Evolutionary conservation across 169 alveolate species (phyloP).

Genomic region (Prorocentrum cordatum): DNA sequence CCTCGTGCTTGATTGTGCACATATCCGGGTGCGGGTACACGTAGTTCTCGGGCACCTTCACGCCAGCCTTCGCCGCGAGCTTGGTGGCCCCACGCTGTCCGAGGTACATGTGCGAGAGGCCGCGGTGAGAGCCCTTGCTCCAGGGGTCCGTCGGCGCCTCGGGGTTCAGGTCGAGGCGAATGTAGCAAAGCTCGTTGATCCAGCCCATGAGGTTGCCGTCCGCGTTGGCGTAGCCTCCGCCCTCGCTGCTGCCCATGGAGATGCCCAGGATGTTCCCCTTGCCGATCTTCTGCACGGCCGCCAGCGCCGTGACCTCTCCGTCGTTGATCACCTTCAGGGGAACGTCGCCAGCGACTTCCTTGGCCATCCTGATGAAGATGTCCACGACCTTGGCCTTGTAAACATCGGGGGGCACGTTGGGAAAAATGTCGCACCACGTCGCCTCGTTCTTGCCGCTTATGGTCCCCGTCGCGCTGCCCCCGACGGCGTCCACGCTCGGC

Average conservation of each 20-base stretch:
- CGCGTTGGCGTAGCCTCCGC: slow-evolving; percentile 58
- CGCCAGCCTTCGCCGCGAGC: slow-evolving; percentile 60
- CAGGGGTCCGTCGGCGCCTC: slow-evolving; percentile 69
- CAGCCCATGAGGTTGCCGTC: slow-evolving; percentile 55
- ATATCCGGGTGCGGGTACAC: slow-evolving; percentile 59
- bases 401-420: slow-evolving; percentile 47
- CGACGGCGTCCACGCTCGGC: slow-evolving; percentile 44
- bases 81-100: slow-evolving; percentile 32
- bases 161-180: slow-evolving; percentile 51
- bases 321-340: slow-evolving; percentile 63
- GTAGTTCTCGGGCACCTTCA: slow-evolving; percentile 13
- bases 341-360: slow-evolving; percentile 59
- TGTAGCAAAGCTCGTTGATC: slow-evolving; percentile 62
- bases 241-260: slow-evolving; percentile 48
- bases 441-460: slow-evolving; percentile 55
- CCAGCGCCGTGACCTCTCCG: slow-evolving; percentile 52
- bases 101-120: slow-evolving; percentile 52
- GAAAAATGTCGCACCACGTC: slow-evolving; percentile 68
- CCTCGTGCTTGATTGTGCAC: slow-evolving; percentile 66
- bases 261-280: slow-evolving; percentile 59
- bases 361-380: slow-evolving; percentile 49
- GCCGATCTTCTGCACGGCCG: slow-evolving; percentile 42
- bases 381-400: slow-evolving; percentile 57
- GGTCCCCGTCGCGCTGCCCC: slow-evolving; percentile 66
- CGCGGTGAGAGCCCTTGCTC: slow-evolving; percentile 64